Percentiles rank a stretch among this genome's conserved stretches.
phyloP scores from a whole-genome alignment of 2,329 filamentous ascomycete species.

The Verticillium tricorpus region DNA sequence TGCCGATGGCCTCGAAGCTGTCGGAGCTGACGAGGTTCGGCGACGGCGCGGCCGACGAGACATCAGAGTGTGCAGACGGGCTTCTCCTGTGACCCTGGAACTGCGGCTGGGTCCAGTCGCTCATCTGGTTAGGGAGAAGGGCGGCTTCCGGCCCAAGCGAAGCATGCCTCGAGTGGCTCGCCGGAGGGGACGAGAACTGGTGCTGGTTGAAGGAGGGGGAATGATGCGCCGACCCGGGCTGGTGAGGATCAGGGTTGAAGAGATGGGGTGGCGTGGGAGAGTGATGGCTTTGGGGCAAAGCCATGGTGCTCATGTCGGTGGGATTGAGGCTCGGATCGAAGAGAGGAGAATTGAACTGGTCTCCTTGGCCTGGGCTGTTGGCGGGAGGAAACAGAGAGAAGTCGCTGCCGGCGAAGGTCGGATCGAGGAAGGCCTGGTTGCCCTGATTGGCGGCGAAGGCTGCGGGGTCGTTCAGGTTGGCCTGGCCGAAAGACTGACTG shows the following conservation, averaged over 20 bases:
- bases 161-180: slow-evolving; percentile 48
- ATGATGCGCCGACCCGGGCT: slow-evolving; percentile 46
- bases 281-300: slow-evolving; percentile 50
- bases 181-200: slow-evolving; percentile 43
- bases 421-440: slow-evolving; percentile 41
- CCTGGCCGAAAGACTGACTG: slow-evolving; percentile 32
- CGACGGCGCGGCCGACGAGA: slow-evolving; percentile 80
- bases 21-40: slow-evolving; percentile 77
- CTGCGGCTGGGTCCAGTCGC: slow-evolving; percentile 50
- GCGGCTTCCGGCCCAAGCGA: slow-evolving; percentile 56
- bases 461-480: slow-evolving; percentile 32
- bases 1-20: slow-evolving; percentile 67
- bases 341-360: slow-evolving; percentile 58
- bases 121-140: slow-evolving; percentile 45
- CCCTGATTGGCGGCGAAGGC: slow-evolving; percentile 34
- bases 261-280: slow-evolving; percentile 53
- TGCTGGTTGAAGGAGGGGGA: slow-evolving; percentile 54
- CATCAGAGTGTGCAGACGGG: slow-evolving; percentile 88
- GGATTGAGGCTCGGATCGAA: slow-evolving; percentile 48
- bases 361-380: slow-evolving; percentile 32
- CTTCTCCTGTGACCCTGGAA: slow-evolving; percentile 81
- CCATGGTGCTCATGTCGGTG: slow-evolving; percentile 48
- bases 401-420: slow-evolving; percentile 55
- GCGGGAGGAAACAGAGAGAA: slow-evolving; percentile 61
- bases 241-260: slow-evolving; percentile 41